Percentiles rank a stretch among this genome's conserved stretches.
phyloP scores from a whole-genome alignment of 106 monocot genomes.

The Phalaenopsis aphrodite region DNA sequence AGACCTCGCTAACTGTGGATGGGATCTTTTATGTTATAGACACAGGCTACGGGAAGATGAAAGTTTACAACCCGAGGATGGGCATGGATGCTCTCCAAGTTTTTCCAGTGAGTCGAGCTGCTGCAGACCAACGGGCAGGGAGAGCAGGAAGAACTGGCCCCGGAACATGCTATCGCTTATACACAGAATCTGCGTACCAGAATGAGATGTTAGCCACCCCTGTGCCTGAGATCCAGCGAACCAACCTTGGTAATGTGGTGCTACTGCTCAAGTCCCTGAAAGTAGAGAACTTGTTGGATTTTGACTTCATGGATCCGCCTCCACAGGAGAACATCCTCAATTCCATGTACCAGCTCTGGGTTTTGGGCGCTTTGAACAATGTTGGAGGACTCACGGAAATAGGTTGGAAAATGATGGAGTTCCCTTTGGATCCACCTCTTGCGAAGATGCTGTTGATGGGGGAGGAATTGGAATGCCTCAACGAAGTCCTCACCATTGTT shows the following conservation, averaged over 20 bases:
- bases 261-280: slow-evolving; percentile 78
- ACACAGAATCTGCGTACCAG: slow-evolving; percentile 85
- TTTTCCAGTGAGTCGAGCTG: slow-evolving; percentile 88
- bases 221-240: slow-evolving; percentile 92
- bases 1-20: slow-evolving; percentile 91
- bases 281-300: slow-evolving; percentile 82
- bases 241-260: slow-evolving; percentile 88
- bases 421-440: slow-evolving; percentile 87
- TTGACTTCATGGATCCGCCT: slow-evolving; percentile 98
- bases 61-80: slow-evolving; percentile 93
- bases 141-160: slow-evolving; percentile 95
- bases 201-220: slow-evolving; percentile 89
- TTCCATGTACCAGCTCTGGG: slow-evolving; percentile 98
- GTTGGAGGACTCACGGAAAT: slow-evolving; percentile 70
- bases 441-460: slow-evolving; percentile 98
- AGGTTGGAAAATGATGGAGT: slow-evolving; percentile 99
- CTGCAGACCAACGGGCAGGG: slow-evolving; percentile 89
- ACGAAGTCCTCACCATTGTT: slow-evolving; percentile 87
- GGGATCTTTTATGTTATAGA: slow-evolving; percentile 95
- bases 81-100: slow-evolving; percentile 98
- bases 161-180: slow-evolving; percentile 88
- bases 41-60: slow-evolving; percentile 91
- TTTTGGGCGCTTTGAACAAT: slow-evolving; percentile 91
- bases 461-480: slow-evolving; percentile 58
- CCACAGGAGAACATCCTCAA: slow-evolving; percentile 96